Percentiles rank a stretch among this genome's conserved stretches.
phyloP scores from a whole-genome alignment of 345 rosid genomes.

The Citrus australasica region DNA sequence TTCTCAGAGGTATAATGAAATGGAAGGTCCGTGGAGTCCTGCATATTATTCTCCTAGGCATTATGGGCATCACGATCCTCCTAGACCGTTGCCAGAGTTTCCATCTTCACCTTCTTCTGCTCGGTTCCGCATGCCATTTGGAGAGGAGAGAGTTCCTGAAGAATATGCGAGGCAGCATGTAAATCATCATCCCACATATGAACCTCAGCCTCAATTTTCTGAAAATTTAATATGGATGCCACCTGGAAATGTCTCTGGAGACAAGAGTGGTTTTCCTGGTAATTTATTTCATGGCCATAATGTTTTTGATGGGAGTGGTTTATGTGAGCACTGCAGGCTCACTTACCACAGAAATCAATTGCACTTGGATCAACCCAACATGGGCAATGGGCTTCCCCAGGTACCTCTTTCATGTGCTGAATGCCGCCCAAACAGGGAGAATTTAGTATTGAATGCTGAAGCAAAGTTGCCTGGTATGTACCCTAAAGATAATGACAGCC shows the following conservation, averaged over 20 bases:
- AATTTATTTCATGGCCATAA: constrained; percentile 54
- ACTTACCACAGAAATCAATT: constrained; percentile 57
- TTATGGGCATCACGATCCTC: constrained; percentile 72
- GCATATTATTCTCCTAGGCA: constrained; percentile 86
- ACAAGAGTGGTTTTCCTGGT: constrained; percentile 76
- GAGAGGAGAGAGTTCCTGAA: constrained; percentile 77
- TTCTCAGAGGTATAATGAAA: constrained; percentile 66
- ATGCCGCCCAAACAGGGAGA: constrained; percentile 54
- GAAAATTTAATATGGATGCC: constrained; percentile 79
- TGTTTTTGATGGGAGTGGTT: constrained; percentile 58
- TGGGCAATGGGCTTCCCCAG: constrained; percentile 54
- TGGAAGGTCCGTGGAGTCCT: constrained; percentile 73
- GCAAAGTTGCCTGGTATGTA: constrained; percentile 48
- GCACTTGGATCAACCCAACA: constrained; percentile 55
- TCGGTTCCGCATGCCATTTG: constrained; percentile 57
- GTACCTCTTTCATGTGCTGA: constrained; percentile 45
- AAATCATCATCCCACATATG: constrained; percentile 50
- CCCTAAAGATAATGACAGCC: constrained; percentile 51
- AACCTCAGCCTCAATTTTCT: constrained; percentile 51
- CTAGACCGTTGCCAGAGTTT: constrained; percentile 58
- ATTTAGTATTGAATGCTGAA: constrained; percentile 52
- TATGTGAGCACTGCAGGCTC: constrained; percentile 62
- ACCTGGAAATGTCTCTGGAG: constrained; percentile 51
- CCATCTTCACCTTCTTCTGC: constrained; percentile 82
- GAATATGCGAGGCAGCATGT: constrained; percentile 62